Base-by-base conservation (phyloP, 306 rosid species). In the Dalbergia cochinchinensis region DNA sequence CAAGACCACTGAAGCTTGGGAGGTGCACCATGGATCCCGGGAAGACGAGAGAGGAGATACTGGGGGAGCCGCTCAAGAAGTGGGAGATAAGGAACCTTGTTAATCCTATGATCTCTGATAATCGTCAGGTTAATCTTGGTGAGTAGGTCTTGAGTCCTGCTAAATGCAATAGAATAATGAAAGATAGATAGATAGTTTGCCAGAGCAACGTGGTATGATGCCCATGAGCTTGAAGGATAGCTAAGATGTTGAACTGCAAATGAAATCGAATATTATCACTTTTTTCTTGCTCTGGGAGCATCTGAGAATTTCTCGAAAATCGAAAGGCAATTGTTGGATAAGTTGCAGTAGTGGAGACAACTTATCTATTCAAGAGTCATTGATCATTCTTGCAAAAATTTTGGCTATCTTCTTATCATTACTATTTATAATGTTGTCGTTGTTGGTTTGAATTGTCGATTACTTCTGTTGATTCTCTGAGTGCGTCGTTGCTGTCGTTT, bases 111-210 rank as follows among this genome's bases (percentile, higher is more conserved):
- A 14, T 85, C 20, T 66, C 92, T 1, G 80, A 91, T 68, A 91
- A 91, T 84, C 95, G 97, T 57, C 99, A 92, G 84, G 97, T 95
- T 82, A 93, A 93, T 89, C 97, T 95, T 11, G 98, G 98, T 94
- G 70, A 86, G 93, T 58, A 26, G 11, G 13, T 20, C 26, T 54
- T 54, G 8, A 8, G n/a, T 54, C 0, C 8, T 54, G 22, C 59
- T 3, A 15, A 18, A 54, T 55, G 7, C n/a, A 50, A 14, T 50
- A n/a, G 15, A 10, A 10, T 11, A 10, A 47, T 47, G 53, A 47
- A 11, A 12, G 15, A 10, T 37, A 4, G 7, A 37, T 37, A 4
- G 41, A 37, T 37, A 37, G 6, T 37, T 37, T 37, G 41, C 41
- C 41, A 37, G 7, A 4, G 41, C 41, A 4, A 37, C 0, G 41